Percentiles rank a stretch among this genome's conserved stretches.
These are phyloP conservation scores for Colletotrichum tabaci DNA, from an alignment of 2,329 filamentous ascomycete species.

Conservation along the genomic window DNA sequence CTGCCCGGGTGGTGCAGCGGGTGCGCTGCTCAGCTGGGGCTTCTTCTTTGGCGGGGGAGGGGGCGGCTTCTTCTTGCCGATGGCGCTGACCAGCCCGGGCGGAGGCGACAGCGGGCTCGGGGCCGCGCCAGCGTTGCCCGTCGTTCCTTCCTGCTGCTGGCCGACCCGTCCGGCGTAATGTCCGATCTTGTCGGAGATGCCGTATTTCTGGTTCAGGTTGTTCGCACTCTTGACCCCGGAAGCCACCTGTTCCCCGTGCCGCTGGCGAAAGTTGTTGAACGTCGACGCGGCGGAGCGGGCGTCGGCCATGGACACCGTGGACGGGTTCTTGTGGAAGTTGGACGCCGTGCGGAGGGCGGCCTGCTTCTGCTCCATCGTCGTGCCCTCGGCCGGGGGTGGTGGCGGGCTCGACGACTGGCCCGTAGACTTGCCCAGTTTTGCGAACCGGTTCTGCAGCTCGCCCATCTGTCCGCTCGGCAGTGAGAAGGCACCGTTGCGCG, in stretches of 20 bases:
- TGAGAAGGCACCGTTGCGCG: slow-evolving; percentile 44
- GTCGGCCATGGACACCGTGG: slow-evolving; percentile 73
- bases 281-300: slow-evolving; percentile 71
- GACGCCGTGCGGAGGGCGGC: slow-evolving; percentile 74
- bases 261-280: slow-evolving; percentile 78
- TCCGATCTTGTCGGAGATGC: slow-evolving; percentile 59
- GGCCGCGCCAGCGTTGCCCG: not conserved
- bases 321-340: slow-evolving; percentile 72
- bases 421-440: slow-evolving; percentile 62
- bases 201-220: slow-evolving; percentile 74
- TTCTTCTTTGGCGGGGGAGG: slow-evolving; percentile 70
- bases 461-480: slow-evolving; percentile 63
- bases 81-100: slow-evolving; percentile 41
- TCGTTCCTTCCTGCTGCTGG: slow-evolving; percentile 23
- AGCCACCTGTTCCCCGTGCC: slow-evolving; percentile 78
- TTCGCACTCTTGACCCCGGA: slow-evolving; percentile 71
- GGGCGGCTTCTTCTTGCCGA: slow-evolving; percentile 68
- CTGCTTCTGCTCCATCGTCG: slow-evolving; percentile 76
- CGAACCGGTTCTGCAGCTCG: slow-evolving; percentile 79
- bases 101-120: slow-evolving; percentile 31
- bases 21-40: slow-evolving; percentile 52
- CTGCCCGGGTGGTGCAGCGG: slow-evolving; percentile 30
- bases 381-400: slow-evolving; percentile 62
- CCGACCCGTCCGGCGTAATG: slow-evolving; percentile 45
- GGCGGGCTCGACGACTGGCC: slow-evolving; percentile 47